Base-by-base conservation (phyloP, 371 early-diverging fungal species). In the Capniomyces stellatus region DNA sequence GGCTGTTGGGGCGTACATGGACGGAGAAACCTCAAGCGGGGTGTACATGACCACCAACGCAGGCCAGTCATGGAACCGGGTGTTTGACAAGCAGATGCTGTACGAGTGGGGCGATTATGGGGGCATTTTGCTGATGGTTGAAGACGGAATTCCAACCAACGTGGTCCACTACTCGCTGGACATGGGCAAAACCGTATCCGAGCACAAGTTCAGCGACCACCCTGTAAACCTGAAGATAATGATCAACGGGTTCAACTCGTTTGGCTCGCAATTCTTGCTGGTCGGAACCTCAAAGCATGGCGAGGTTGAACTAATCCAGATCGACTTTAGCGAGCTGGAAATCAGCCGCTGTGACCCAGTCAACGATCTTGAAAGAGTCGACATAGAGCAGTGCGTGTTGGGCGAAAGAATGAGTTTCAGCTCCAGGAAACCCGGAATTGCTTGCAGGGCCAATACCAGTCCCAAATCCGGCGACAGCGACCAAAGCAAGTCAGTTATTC, bases 21-120 rank as follows among this genome's bases (percentile, higher is more conserved):
- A 60, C 2, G 71, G 70, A 2, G 81, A 83, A 50, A 70, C 65
- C 1, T 69, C 77, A 12, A 69, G 82, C 23, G 72, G 84, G 52
- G 87, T 89, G 0, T 94, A 70, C 59, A 42, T 89, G 50, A 84
- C 88, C 29, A 76, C 83, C 21, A 85, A 89, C 58, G 89, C 75
- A n/a, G 90, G 90, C 19, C 71, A 72, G 23, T 77, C 67, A 12
- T 89, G 90, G 90, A 46, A 46, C 8, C 67, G 75, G 58, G 71
- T 85, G 13, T 72, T 72, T 44, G 64, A 70, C 13, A 73, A 73
- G 1, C 74, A 71, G 40, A 69, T 71, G 51, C 60, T 77, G 23
- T 82, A 83, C 57, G 88, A 80, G 54, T 83, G 87, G 71, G 90
- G 85, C 35, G 88, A 89, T 54, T 81, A 83, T 54, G 90, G 90